phyloP scores from a whole-genome alignment of 2,329 filamentous ascomycete genomes.

The Phialophora chinensis region DNA sequence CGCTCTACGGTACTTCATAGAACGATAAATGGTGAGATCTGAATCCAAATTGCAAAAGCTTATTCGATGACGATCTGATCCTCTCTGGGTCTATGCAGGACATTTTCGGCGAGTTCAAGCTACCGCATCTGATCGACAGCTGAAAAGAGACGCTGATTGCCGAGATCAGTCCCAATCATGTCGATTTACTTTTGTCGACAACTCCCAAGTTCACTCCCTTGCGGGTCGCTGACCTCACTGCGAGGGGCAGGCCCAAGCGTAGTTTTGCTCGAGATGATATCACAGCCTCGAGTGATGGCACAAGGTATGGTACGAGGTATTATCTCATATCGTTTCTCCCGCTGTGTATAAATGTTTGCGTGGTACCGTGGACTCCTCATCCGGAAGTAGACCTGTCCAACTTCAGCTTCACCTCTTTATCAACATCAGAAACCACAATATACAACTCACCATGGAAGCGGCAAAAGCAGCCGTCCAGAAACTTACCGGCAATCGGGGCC shows the following conservation, averaged over 20 bases:
- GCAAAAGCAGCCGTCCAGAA: slow-evolving; percentile 67
- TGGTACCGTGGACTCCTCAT: background rate
- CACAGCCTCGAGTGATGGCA: background rate
- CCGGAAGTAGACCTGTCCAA: background rate
- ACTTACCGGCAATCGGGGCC: slow-evolving; percentile 66
- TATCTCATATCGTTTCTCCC: slow-evolving; percentile 6
- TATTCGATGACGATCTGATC: slow-evolving; percentile 2
- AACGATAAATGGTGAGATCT: background rate
- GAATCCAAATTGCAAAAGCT: background rate
- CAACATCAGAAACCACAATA: slow-evolving; percentile 19
- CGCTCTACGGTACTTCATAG: background rate
- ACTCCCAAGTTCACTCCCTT: background rate
- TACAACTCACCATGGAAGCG: slow-evolving; percentile 63
- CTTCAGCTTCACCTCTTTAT: background rate
- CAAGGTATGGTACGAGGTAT: background rate
- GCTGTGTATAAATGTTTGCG: background rate
- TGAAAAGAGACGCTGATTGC: slow-evolving; percentile 12
- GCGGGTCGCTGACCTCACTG: slow-evolving; percentile 15
- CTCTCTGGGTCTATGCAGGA: background rate
- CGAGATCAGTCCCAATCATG: slow-evolving; percentile 13
- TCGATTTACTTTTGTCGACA: background rate
- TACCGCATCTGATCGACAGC: slow-evolving; percentile 5
- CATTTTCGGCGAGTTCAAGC: slow-evolving; percentile 2
- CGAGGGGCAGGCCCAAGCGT: background rate
- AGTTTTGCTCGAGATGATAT: slow-evolving; percentile 17